These are phyloP conservation scores for Talaromyces sp. DNA, from an alignment of 2,329 filamentous ascomycete genomes.

Conservation along the genomic window DNA sequence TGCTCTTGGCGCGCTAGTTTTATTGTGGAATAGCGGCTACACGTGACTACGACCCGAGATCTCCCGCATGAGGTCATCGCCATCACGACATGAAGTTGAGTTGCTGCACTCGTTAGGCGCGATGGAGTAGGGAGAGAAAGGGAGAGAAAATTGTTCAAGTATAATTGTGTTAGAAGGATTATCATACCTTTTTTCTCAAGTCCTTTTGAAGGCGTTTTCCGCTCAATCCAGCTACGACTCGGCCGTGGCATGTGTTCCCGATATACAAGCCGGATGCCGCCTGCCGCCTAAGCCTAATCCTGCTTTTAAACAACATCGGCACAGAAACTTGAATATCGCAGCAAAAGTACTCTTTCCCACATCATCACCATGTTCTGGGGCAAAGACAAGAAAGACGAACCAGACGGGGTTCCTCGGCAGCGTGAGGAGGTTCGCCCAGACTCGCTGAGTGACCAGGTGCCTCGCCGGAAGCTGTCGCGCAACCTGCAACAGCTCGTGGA, in stretches of 20 bases:
- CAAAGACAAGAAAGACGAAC: slow-evolving; percentile 16
- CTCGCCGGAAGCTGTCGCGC: slow-evolving; percentile 47
- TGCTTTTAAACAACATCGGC: background rate
- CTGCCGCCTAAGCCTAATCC: background rate
- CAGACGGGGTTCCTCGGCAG: slow-evolving; percentile 8
- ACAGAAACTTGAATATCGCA: background rate
- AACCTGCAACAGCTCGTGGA: slow-evolving; percentile 53
- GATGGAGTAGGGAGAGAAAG: background rate
- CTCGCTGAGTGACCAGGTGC: slow-evolving; percentile 31
- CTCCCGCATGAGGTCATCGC: slow-evolving; percentile 12
- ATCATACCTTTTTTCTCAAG: background rate
- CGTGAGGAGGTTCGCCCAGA: slow-evolving; percentile 26
- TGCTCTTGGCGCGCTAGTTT: slow-evolving; percentile 11
- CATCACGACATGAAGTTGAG: background rate
- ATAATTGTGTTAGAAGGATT: background rate
- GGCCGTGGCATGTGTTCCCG: background rate
- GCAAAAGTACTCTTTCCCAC: background rate
- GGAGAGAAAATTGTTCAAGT: background rate
- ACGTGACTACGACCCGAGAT: slow-evolving; percentile 6
- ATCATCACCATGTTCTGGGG: slow-evolving; percentile 26
- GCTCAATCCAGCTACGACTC: background rate
- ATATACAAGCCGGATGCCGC: background rate
- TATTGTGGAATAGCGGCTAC: background rate
- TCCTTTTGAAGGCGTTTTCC: background rate
- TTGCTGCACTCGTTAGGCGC: background rate